Percentiles rank a stretch among this genome's conserved stretches.
These are phyloP conservation scores for Wickerhamomyces canadensis DNA, from an alignment of 805 yeast genomes.

Conservation along the genomic window DNA sequence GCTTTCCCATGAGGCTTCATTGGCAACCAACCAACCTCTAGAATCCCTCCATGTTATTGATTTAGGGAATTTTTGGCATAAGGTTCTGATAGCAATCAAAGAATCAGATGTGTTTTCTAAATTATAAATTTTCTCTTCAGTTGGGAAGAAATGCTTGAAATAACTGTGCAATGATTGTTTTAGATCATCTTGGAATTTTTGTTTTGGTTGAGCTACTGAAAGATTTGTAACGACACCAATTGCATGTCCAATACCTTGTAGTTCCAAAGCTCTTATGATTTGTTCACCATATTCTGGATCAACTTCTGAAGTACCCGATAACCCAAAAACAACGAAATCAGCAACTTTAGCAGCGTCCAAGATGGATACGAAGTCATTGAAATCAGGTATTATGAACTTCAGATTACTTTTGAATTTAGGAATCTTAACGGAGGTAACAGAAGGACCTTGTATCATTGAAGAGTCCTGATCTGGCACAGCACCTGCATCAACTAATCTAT, in stretches of 20 bases:
- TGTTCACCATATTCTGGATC: slow-evolving; percentile 80
- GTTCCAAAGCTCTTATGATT: slow-evolving; percentile 77
- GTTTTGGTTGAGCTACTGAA: slow-evolving; percentile 59
- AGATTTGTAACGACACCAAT: slow-evolving; percentile 77
- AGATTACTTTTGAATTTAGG: slow-evolving; percentile 70
- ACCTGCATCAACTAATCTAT: slow-evolving; percentile 38
- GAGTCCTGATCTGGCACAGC: slow-evolving; percentile 30
- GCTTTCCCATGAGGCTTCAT: slow-evolving; percentile 42
- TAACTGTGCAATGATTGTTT: slow-evolving; percentile 59
- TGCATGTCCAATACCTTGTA: slow-evolving; percentile 86
- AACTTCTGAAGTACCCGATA: slow-evolving; percentile 83
- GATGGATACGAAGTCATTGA: slow-evolving; percentile 57
- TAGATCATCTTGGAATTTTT: slow-evolving; percentile 69
- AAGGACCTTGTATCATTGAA: slow-evolving; percentile 34
- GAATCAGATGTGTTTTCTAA: slow-evolving; percentile 66
- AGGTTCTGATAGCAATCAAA: slow-evolving; percentile 60
- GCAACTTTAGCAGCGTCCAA: slow-evolving; percentile 86
- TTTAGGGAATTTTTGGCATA: slow-evolving; percentile 85
- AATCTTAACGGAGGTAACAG: slow-evolving; percentile 47
- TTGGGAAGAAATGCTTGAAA: slow-evolving; percentile 74
- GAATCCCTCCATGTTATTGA: slow-evolving; percentile 87
- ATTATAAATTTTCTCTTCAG: slow-evolving; percentile 69
- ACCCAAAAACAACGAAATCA: slow-evolving; percentile 84
- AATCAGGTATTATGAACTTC: slow-evolving; percentile 68
- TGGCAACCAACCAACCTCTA: slow-evolving; percentile 85